A percentile compares a stretch with the other conserved stretches of the same genome.
Conservation (phyloP, 1,139 yeast genomes). For the Pichia sp. region DNA sequence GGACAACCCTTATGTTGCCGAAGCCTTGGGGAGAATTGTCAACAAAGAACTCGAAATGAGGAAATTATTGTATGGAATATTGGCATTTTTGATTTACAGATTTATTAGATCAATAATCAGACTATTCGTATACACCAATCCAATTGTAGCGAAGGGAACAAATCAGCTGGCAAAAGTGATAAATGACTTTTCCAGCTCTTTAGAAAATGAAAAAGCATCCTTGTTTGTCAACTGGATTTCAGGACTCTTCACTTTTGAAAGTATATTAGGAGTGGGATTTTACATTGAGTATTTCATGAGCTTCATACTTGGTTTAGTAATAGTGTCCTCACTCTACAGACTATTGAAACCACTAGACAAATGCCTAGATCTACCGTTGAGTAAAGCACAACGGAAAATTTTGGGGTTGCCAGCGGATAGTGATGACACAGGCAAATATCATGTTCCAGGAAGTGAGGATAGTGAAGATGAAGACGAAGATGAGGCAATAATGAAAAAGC, state of each 20-base stretch:
- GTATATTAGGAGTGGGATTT: constrained; percentile 2
- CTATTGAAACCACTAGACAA: constrained; percentile 32
- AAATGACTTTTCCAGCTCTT: background rate
- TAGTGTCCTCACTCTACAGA: constrained; percentile 22
- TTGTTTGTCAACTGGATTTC: constrained; percentile 1
- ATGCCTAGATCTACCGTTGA: constrained; percentile 33
- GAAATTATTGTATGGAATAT: constrained; percentile 22
- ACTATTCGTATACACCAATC: constrained; percentile 18
- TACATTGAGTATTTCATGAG: constrained; percentile 10
- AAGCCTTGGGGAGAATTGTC: constrained; percentile 30
- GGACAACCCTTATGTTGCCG: constrained; percentile 28
- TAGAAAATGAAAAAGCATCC: background rate
- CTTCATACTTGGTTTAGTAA: constrained; percentile 22
- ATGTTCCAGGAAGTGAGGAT: background rate
- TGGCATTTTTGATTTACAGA: constrained; percentile 24
- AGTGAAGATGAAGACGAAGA: constrained; percentile 14
- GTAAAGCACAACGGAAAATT: constrained; percentile 30
- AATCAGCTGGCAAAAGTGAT: background rate
- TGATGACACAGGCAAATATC: background rate
- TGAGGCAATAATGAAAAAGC: constrained; percentile 2
- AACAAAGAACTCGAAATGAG: constrained; percentile 30
- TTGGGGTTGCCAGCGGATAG: constrained; percentile 24
- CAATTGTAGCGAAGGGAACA: background rate
- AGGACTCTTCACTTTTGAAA: constrained; percentile 11
- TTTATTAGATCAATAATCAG: constrained; percentile 25